Evolutionary conservation across 345 rosid genomes (phyloP), one percentile per base, ranked within the genome.

Genomic region (Streptanthus diversifolius): DNA sequence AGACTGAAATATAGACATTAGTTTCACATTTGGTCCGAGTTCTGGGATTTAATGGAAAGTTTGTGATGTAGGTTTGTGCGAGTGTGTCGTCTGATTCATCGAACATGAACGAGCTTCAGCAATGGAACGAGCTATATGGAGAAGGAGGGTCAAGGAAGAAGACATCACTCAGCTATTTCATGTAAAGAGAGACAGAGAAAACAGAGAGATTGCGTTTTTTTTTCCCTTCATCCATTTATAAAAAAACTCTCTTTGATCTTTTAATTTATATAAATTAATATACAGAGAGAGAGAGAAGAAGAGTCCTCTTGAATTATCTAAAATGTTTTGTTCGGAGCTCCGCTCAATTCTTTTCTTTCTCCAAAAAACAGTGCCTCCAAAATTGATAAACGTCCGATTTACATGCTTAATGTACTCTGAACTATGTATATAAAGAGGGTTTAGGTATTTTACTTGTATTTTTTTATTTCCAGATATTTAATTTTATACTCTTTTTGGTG

Each of bases 61-160:
- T 10, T 30, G 17, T 76, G 63, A 75, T 67, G 22, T 59, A 95
- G 99, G 99, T 95, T 12, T 91, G 95, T n/a, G 99, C 99, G n/a
- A 95, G 99, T 39, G 98, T 95, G 63, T 87, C 99, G 30, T 84
- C 96, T 0, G 99, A 95, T 77, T 95, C 99, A 5, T 69, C 86
- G 30, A 95, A 87, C 66, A 95, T 91, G 96, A 95, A 78, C 22
- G 99, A 95, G 80, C 90, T 95, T 17, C 86, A 88, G 35, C 92
- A 90, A 56, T 95, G 99, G 99, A 95, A 95, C 59, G 97, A 95
- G 56, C 72, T 95, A 9, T 95, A 95, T 13, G 99, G 99, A 37
- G 99, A 95, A 81, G 99, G 99, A 43, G 97, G 99, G 2, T 88
- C 99, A 1, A 91, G 98, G 77, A 95, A 90, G 85, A 91, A 81